These are phyloP conservation scores for Nitzschia inconspicua DNA, from an alignment of 108 stramenopile species.

Conservation along the genomic window DNA sequence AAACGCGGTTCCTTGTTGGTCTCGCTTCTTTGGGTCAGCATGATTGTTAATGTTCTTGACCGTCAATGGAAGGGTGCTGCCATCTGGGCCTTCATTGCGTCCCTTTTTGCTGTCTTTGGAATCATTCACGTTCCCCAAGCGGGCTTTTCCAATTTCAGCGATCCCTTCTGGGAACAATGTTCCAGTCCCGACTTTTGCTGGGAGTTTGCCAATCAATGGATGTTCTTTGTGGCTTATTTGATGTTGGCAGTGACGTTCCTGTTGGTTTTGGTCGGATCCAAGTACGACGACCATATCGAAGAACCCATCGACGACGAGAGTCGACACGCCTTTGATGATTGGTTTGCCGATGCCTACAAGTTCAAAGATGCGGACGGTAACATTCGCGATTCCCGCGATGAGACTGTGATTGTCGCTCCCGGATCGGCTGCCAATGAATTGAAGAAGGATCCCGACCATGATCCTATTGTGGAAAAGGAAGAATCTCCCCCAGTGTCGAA, in stretches of 20 bases:
- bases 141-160: conserved; percentile 9
- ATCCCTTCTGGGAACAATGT: conserved; percentile 24
- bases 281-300: conserved; percentile 6
- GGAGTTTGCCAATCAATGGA: conserved; percentile 27
- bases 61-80: conserved; percentile 36
- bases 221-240: conserved; percentile 28
- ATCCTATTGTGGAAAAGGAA: too few relatives aligned
- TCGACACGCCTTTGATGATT: conserved; percentile 25
- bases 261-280: conserved; percentile 3
- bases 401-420: too few relatives aligned
- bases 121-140: conserved; percentile 42
- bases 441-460: too few relatives aligned
- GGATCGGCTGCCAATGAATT: too few relatives aligned
- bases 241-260: conserved; percentile 24
- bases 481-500: too few relatives aligned
- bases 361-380: neutral
- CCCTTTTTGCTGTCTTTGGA: conserved; percentile 38
- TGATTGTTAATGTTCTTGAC: conserved; percentile 40
- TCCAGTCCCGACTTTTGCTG: conserved; percentile 8
- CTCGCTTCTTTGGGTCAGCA: conserved; percentile 38
- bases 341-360: conserved; percentile 27
- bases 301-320: conserved; percentile 17
- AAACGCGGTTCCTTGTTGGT: conserved; percentile 27
- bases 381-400: conserved; percentile 2
- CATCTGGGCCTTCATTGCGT: conserved; percentile 19